phyloP scores from a whole-genome alignment of 768 basidiomycete genomes.

The Lentinus brumalis region DNA sequence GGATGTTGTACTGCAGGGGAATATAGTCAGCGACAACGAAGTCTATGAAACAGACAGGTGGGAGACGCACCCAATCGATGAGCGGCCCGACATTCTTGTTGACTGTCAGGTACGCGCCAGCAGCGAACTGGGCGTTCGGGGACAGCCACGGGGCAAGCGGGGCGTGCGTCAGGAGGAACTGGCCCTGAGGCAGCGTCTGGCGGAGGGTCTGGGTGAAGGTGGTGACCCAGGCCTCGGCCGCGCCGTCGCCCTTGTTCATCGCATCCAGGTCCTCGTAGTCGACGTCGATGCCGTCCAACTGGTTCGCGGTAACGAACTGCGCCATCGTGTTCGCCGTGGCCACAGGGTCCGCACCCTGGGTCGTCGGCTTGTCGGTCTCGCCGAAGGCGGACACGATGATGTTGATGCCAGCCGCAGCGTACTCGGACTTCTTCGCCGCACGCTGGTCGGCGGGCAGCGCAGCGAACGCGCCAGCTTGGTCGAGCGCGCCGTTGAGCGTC shows the following conservation, averaged over 20 bases:
- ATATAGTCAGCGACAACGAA: neutral
- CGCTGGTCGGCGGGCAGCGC: slow-evolving; percentile 9
- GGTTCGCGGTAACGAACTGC: slow-evolving; percentile 34
- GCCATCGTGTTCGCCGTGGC: slow-evolving; percentile 36
- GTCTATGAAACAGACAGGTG: slow-evolving; percentile 26
- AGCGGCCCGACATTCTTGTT: slow-evolving; percentile 50
- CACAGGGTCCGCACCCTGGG: slow-evolving; percentile 32
- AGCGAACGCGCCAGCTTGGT: slow-evolving; percentile 12
- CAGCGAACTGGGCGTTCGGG: slow-evolving; percentile 28
- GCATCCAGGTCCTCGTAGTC: slow-evolving; percentile 28
- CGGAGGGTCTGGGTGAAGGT: slow-evolving; percentile 26
- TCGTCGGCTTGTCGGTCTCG: slow-evolving; percentile 32
- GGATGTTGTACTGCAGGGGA: slow-evolving; percentile 21
- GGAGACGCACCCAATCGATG: slow-evolving; percentile 51
- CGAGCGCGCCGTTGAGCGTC: slow-evolving; percentile 7
- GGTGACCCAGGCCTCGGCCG: slow-evolving; percentile 25
- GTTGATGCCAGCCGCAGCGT: slow-evolving; percentile 25
- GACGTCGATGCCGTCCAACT: slow-evolving; percentile 28
- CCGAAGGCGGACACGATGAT: slow-evolving; percentile 27
- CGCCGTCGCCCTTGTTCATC: slow-evolving; percentile 20
- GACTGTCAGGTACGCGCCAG: slow-evolving; percentile 58
- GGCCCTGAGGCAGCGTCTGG: slow-evolving; percentile 22
- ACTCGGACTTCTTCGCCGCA: slow-evolving; percentile 22
- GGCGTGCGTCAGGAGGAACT: slow-evolving; percentile 24
- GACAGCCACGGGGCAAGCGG: slow-evolving; percentile 30